Evolutionary conservation across 352 stramenopile genomes (phyloP).

Genomic region (Phytophthora tubulina): DNA sequence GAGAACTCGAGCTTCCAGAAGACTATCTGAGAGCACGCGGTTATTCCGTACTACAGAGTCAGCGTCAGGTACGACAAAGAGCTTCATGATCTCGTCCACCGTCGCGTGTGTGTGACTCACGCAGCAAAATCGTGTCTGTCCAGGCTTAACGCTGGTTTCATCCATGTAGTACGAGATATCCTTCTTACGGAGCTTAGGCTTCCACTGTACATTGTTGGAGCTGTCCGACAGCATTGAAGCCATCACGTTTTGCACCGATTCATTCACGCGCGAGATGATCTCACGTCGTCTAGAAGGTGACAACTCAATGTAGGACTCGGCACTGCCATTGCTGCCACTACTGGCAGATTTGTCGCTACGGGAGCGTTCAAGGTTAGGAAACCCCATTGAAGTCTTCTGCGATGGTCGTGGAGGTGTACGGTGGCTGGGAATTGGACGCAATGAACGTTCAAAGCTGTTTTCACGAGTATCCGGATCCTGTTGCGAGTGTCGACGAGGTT

Average conservation of each 20-base stretch:
- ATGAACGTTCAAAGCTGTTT: conserved; percentile 10
- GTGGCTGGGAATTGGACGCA: neutral
- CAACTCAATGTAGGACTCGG: conserved; percentile 28
- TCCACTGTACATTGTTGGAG: conserved; percentile 49
- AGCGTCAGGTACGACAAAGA: conserved; percentile 56
- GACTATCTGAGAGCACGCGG: conserved; percentile 56
- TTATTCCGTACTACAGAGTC: conserved; percentile 52
- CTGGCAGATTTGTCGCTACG: conserved; percentile 25
- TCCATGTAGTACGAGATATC: conserved; percentile 66
- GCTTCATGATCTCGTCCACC: conserved; percentile 57
- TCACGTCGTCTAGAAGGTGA: conserved; percentile 34
- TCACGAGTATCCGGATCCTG: conserved; percentile 8
- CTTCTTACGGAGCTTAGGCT: conserved; percentile 54
- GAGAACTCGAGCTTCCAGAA: conserved; percentile 56
- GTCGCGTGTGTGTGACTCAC: conserved; percentile 49
- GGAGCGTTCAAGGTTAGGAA: conserved; percentile 6
- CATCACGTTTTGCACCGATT: conserved; percentile 56
- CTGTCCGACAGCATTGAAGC: conserved; percentile 54
- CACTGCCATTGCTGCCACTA: conserved; percentile 14
- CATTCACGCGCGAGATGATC: conserved; percentile 33
- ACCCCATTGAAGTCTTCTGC: conserved; percentile 28
- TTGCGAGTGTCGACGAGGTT: conserved; percentile 1
- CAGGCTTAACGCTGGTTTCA: conserved; percentile 43
- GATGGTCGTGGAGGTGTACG: conserved; percentile 9
- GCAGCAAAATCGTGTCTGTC: conserved; percentile 67